Evolutionary conservation across 139 green algal genomes (phyloP).

Genomic region (Edaphochlamys debaryana): DNA sequence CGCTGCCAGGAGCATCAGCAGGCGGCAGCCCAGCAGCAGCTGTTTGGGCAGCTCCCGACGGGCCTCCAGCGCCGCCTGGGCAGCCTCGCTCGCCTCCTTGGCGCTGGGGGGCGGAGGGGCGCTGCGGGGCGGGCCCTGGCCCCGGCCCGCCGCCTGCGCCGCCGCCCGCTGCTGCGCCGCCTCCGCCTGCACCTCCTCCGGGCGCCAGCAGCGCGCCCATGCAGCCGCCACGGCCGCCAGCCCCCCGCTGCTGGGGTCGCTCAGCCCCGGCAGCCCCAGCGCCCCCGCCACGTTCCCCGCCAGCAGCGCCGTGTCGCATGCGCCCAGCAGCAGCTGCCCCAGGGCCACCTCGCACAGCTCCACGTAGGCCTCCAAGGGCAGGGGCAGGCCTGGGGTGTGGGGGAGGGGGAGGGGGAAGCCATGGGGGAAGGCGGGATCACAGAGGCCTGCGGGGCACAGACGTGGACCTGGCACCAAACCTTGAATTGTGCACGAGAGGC

Average conservation of each 20-base stretch:
- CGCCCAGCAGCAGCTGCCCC: constrained; percentile 22
- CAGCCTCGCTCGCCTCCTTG: neutral
- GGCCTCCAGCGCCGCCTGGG: neutral
- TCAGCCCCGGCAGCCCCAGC: neutral
- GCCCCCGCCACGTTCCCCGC: constrained; percentile 6
- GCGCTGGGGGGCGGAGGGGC: neutral
- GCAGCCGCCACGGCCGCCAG: neutral
- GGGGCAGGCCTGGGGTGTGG: neutral
- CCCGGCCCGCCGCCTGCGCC: neutral
- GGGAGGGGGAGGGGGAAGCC: neutral
- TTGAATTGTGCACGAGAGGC: too few species aligned
- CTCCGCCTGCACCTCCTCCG: neutral
- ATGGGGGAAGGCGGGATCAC: too few species aligned
- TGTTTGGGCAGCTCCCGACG: neutral
- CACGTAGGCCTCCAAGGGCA: constrained; percentile 28
- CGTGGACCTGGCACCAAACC: neutral
- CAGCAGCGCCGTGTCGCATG: constrained; percentile 21
- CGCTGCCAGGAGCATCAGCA: constrained; percentile 15
- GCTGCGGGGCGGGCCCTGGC: neutral
- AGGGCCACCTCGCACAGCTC: constrained; percentile 16
- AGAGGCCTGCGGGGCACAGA: neutral
- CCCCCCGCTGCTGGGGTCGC: neutral
- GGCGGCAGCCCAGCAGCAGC: constrained; percentile 1
- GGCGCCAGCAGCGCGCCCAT: neutral
- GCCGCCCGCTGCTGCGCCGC: neutral